Evolutionary conservation across 208 protist species (phyloP).

Genomic region (Borovskyia barvae): DNA sequence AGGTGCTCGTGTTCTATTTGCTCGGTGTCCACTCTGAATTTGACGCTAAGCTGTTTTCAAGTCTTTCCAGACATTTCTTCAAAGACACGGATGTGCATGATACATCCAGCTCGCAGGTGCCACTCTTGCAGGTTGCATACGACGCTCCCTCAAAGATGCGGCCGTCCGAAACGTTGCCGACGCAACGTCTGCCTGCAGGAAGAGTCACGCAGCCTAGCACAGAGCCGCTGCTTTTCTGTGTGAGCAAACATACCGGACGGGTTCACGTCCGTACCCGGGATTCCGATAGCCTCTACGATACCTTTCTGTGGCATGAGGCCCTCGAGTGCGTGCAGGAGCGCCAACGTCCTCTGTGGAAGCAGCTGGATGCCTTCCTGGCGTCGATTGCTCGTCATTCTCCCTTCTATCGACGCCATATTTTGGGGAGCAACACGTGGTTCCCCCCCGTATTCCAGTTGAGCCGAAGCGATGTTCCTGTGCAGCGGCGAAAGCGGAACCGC

Average conservation of each 20-base stretch:
- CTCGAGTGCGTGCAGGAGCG: slow-evolving; percentile 32
- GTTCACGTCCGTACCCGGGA: slow-evolving; percentile 50
- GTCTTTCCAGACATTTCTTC: slow-evolving; percentile 34
- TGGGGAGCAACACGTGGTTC: slow-evolving; percentile 25
- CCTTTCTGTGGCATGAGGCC: slow-evolving; percentile 48
- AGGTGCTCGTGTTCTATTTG: slow-evolving; percentile 66
- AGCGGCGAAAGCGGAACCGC: slow-evolving; percentile 5
- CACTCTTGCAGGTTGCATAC: slow-evolving; percentile 16
- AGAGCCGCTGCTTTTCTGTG: slow-evolving; percentile 30
- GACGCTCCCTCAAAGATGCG: not conserved
- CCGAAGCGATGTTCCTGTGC: not conserved
- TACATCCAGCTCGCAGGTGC: not conserved
- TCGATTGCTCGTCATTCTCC: slow-evolving; percentile 28
- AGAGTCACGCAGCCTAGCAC: not conserved
- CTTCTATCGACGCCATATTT: slow-evolving; percentile 34
- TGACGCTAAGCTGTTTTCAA: slow-evolving; percentile 60
- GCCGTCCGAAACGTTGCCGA: not conserved
- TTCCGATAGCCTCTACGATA: slow-evolving; percentile 24
- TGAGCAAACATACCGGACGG: slow-evolving; percentile 68
- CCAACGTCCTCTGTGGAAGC: slow-evolving; percentile 40
- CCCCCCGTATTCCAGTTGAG: slow-evolving; percentile 21
- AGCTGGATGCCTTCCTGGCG: slow-evolving; percentile 55
- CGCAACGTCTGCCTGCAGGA: no score
- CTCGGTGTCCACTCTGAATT: slow-evolving; percentile 60
- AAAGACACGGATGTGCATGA: slow-evolving; percentile 17